Conservation (phyloP, 805 yeast genomes). For the Danielia oregonensis region DNA sequence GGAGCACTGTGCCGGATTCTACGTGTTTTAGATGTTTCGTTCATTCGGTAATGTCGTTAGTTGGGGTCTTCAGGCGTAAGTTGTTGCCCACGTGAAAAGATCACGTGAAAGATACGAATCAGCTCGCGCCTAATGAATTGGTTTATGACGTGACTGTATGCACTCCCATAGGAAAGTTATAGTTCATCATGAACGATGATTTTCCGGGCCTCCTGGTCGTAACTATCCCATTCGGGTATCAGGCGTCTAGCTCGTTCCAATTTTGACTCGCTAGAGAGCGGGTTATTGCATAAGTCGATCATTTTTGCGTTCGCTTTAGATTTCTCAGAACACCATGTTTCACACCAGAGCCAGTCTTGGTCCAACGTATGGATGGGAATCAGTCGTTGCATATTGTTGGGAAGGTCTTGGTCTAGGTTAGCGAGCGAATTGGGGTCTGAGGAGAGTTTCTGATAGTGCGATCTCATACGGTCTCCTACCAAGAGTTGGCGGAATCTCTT, state of each 20-base stretch:
- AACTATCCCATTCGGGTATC: conserved; percentile 72
- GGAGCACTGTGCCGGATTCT: too few species aligned
- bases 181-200: conserved; percentile 15
- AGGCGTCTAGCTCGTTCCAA: conserved; percentile 71
- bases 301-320: conserved; percentile 62
- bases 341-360: conserved; percentile 91
- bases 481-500: conserved; percentile 55
- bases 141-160: too few species aligned
- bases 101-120: too few species aligned
- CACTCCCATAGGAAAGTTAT: too few species aligned
- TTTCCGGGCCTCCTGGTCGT: conserved; percentile 50
- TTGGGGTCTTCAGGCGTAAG: too few species aligned
- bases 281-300: conserved; percentile 82
- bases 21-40: too few species aligned
- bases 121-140: too few species aligned
- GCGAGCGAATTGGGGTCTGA: conserved; percentile 75
- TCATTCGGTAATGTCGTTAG: too few species aligned
- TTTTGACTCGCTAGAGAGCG: conserved; percentile 76
- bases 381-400: conserved; percentile 74
- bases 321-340: conserved; percentile 82
- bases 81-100: too few species aligned
- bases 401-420: conserved; percentile 87
- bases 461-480: conserved; percentile 79
- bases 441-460: conserved; percentile 79
- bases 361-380: conserved; percentile 71